phyloP scores from a whole-genome alignment of 2,329 filamentous ascomycete genomes.

The Zasmidium citrigriseum region DNA sequence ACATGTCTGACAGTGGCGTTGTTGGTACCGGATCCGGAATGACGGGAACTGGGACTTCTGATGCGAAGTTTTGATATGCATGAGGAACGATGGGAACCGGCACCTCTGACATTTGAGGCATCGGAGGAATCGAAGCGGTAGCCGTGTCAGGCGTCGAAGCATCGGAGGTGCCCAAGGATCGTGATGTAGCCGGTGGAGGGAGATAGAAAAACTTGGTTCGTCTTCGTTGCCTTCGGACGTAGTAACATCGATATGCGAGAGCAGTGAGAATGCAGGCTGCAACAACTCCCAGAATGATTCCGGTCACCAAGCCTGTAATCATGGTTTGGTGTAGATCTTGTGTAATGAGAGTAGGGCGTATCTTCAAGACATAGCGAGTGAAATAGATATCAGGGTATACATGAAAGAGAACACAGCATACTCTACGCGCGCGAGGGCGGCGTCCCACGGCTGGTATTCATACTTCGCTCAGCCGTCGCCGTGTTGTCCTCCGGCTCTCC shows the following conservation, averaged over 20 bases:
- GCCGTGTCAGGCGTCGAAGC: neutral
- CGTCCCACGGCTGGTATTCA: neutral
- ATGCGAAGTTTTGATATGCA: neutral
- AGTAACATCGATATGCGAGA: neutral
- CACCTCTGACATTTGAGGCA: neutral
- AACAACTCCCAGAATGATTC: slow-evolving; percentile 5
- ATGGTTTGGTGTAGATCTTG: neutral
- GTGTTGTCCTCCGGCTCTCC: neutral
- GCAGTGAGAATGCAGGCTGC: slow-evolving; percentile 5
- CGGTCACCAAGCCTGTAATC: slow-evolving; percentile 5
- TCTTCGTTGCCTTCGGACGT: neutral
- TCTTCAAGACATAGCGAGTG: neutral
- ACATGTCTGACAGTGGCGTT: neutral
- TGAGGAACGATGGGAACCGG: neutral
- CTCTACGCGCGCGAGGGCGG: neutral
- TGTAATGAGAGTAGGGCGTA: neutral
- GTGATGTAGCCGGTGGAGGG: neutral
- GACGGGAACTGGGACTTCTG: neutral
- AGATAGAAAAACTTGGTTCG: neutral
- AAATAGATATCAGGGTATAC: no score
- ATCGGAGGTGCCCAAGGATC: neutral
- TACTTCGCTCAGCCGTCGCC: neutral
- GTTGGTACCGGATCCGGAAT: neutral
- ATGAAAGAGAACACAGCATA: neutral
- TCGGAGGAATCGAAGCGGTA: neutral